These are phyloP conservation scores for Ustilago bromivora DNA, from an alignment of 1,284 basidiomycete genomes.

Conservation along the genomic window DNA sequence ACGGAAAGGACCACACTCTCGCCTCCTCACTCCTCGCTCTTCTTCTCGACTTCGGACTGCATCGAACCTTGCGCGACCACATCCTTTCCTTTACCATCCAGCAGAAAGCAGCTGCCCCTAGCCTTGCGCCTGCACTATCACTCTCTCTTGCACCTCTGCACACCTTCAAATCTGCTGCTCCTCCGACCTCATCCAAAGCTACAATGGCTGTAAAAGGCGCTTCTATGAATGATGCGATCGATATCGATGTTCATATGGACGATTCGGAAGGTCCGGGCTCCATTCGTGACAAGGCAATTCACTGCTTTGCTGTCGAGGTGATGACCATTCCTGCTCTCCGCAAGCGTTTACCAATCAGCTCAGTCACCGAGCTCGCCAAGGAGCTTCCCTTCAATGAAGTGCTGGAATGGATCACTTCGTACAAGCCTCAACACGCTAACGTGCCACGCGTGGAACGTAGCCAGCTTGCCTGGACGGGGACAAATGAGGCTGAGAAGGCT, in stretches of 20 bases:
- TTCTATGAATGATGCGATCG: constrained; percentile 19
- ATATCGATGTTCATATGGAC: constrained; percentile 14
- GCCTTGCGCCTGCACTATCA: constrained; percentile 26
- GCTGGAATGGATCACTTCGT: constrained; percentile 36
- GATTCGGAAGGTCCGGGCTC: background rate
- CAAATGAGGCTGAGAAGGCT: constrained; percentile 24
- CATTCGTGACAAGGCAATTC: constrained; percentile 16
- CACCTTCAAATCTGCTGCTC: constrained; percentile 18
- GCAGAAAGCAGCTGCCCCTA: constrained; percentile 30
- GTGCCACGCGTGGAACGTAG: background rate
- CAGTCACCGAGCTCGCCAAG: constrained; percentile 54
- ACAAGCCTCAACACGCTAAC: constrained; percentile 10
- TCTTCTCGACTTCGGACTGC: constrained; percentile 33
- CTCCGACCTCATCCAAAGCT: background rate
- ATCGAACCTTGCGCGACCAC: constrained; percentile 35
- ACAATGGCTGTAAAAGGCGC: constrained; percentile 1
- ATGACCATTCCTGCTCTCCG: constrained; percentile 53
- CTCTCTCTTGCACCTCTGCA: constrained; percentile 39
- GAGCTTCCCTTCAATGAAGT: constrained; percentile 54
- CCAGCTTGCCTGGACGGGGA: background rate
- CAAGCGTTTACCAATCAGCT: constrained; percentile 46
- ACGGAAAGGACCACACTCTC: constrained; percentile 7
- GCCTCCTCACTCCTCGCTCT: constrained; percentile 32
- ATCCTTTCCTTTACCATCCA: constrained; percentile 39
- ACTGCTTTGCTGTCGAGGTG: constrained; percentile 42